Conservation (phyloP, 2,329 filamentous ascomycete species). For the Colletotrichum graminicola region DNA sequence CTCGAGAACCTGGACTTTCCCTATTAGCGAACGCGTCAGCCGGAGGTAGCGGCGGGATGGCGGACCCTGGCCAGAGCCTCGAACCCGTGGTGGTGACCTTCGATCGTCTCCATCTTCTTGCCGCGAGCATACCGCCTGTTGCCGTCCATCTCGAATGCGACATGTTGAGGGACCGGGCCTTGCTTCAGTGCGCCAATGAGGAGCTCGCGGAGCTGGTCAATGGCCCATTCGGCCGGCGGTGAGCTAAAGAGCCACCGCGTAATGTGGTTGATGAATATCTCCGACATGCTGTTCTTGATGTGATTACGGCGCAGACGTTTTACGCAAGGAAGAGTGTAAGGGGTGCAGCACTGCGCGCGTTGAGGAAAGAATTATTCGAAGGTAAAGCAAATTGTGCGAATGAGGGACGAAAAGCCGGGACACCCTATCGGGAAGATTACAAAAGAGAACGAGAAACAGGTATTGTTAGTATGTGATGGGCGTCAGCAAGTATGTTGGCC, state of each 20-base stretch:
- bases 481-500: constrained; percentile 35
- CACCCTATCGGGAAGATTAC: constrained; percentile 5
- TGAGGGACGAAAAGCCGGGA: neutral
- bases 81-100: constrained; percentile 95
- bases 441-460: constrained; percentile 27
- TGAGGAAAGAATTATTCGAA: neutral
- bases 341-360: constrained; percentile 3
- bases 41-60: neutral
- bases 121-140: constrained; percentile 92
- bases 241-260: constrained; percentile 84
- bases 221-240: constrained; percentile 91
- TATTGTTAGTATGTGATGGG: constrained; percentile 25
- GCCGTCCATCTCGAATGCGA: constrained; percentile 99
- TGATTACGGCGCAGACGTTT: constrained; percentile 9
- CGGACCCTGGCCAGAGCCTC: constrained; percentile 89
- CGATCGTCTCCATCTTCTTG: constrained; percentile 94
- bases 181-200: constrained; percentile 90
- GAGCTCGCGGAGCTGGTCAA: constrained; percentile 82
- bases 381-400: neutral
- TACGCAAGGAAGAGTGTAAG: constrained; percentile 12
- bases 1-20: constrained; percentile 79
- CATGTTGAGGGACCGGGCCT: constrained; percentile 91
- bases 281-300: constrained; percentile 59
- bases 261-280: constrained; percentile 63
- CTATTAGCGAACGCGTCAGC: constrained; percentile 42